Percentiles rank a stretch among this genome's conserved stretches.
These are phyloP conservation scores for Hanseniaspora jakobsenii DNA, from an alignment of 805 yeast genomes.

Conservation along the genomic window DNA sequence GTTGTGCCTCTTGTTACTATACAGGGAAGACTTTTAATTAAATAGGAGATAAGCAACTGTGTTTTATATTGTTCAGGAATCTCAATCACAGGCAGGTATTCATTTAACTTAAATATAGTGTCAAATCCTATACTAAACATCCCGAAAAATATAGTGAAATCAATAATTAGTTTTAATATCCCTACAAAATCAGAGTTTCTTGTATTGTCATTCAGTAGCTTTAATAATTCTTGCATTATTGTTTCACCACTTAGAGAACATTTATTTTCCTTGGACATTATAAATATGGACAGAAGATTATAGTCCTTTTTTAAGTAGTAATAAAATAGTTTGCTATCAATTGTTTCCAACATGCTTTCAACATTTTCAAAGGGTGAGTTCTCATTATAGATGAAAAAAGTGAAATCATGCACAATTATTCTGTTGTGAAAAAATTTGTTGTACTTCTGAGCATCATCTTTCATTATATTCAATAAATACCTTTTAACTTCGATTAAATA, in stretches of 20 bases:
- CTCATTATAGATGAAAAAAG: conserved; percentile 25
- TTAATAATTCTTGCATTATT: conserved; percentile 23
- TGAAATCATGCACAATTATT: conserved; percentile 20
- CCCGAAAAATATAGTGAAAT: conserved; percentile 16
- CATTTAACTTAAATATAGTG: background rate
- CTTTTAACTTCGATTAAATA: conserved; percentile 42
- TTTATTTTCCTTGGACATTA: conserved; percentile 28
- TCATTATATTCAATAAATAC: conserved; percentile 27
- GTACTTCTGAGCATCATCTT: conserved; percentile 17
- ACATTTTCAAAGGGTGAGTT: conserved; percentile 25
- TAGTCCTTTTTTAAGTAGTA: conserved; percentile 44
- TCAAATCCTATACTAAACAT: conserved; percentile 12
- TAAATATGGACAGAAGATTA: conserved; percentile 40
- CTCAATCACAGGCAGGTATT: background rate
- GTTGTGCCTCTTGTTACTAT: background rate
- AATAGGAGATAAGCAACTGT: background rate
- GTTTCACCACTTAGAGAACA: conserved; percentile 31
- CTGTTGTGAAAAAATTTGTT: conserved; percentile 20
- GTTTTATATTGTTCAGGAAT: conserved; percentile 1
- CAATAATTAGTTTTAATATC: conserved; percentile 8
- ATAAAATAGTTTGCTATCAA: conserved; percentile 44
- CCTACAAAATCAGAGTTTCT: background rate
- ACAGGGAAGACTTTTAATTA: conserved; percentile 2
- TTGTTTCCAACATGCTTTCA: conserved; percentile 31
- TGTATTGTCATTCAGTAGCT: conserved; percentile 16